These are phyloP conservation scores for Bruguiera sexangula DNA, from an alignment of 345 rosid genomes.

Conservation along the genomic window DNA sequence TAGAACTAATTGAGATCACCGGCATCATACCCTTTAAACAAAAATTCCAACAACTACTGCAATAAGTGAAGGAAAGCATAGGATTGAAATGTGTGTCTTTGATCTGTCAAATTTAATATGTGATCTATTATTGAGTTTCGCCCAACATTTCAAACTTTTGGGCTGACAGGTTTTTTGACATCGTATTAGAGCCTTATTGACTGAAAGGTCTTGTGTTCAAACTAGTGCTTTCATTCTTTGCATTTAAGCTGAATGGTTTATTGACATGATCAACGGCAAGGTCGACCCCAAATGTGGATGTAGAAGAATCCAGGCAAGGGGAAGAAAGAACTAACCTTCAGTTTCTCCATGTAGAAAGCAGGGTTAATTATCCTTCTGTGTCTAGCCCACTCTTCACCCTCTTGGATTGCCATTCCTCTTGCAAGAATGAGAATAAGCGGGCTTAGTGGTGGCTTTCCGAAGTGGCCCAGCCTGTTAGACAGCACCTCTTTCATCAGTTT, in stretches of 20 bases:
- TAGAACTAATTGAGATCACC: slow-evolving; percentile 32
- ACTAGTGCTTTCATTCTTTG: too few relatives aligned
- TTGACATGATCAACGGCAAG: background rate
- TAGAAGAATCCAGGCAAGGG: background rate
- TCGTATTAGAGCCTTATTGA: too few relatives aligned
- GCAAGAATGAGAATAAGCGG: slow-evolving; percentile 35
- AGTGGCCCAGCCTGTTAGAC: slow-evolving; percentile 43
- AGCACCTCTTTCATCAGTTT: slow-evolving; percentile 39
- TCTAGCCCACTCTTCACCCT: slow-evolving; percentile 49
- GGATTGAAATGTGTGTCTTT: background rate
- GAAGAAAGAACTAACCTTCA: slow-evolving; percentile 31
- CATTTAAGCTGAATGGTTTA: too few relatives aligned
- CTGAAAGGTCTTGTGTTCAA: too few relatives aligned
- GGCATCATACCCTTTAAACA: slow-evolving; percentile 36
- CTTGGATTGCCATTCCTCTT: slow-evolving; percentile 33
- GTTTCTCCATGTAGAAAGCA: slow-evolving; percentile 45
- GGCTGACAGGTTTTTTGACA: background rate
- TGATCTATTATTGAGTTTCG: too few relatives aligned
- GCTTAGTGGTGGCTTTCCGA: slow-evolving; percentile 38
- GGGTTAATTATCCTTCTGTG: slow-evolving; percentile 44
- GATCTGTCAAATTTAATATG: too few relatives aligned
- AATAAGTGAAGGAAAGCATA: background rate
- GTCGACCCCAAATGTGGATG: background rate
- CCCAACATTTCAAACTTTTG: too few relatives aligned
- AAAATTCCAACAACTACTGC: background rate